These are phyloP conservation scores for Phytopythium aichiense DNA, from an alignment of 352 stramenopile species.

Conservation along the genomic window DNA sequence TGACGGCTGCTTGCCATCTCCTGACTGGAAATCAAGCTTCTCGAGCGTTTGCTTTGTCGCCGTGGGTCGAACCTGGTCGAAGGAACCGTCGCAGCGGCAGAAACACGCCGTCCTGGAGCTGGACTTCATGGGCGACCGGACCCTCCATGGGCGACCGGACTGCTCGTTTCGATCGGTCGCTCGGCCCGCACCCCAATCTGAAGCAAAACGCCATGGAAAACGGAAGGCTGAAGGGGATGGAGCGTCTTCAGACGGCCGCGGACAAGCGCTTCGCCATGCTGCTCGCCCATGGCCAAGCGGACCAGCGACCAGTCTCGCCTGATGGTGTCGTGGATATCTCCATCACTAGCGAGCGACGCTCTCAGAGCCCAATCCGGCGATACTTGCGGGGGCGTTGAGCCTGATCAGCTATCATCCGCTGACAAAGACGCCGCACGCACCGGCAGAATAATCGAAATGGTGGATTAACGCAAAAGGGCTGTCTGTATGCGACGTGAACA, in stretches of 20 bases:
- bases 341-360: not conserved
- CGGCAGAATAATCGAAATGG: conserved; percentile 3
- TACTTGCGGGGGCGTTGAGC: not conserved
- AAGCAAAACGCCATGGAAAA: not conserved
- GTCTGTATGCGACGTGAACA: not conserved
- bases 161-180: not conserved
- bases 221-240: not conserved
- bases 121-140: not conserved
- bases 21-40: not conserved
- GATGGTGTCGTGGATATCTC: not conserved
- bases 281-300: not conserved
- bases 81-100: conserved; percentile 3
- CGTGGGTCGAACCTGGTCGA: not conserved
- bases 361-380: not conserved
- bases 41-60: not conserved
- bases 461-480: not conserved
- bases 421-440: not conserved
- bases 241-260: not conserved
- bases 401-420: not conserved
- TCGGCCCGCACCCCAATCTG: not conserved
- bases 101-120: conserved; percentile 2
- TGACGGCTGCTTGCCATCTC: too few relatives aligned
- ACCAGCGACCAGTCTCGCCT: not conserved
- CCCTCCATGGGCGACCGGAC: not conserved
- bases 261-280: not conserved